These are phyloP conservation scores for Aspergillus glaucus DNA, from an alignment of 2,329 filamentous ascomycete genomes.

Conservation along the genomic window DNA sequence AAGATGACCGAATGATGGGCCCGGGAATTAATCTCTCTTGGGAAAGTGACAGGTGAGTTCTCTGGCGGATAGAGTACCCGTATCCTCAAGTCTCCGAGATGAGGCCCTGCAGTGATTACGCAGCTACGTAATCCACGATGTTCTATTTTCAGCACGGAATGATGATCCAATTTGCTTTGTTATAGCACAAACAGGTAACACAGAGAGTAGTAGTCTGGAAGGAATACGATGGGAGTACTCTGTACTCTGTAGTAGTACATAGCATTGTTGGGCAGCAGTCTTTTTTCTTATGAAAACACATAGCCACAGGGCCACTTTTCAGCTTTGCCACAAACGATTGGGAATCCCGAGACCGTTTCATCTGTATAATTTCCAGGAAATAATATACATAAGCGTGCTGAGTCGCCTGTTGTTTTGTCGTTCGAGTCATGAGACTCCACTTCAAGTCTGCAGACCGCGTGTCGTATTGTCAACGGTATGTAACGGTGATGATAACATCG, in stretches of 20 bases:
- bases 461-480: background rate
- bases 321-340: slow-evolving; percentile 13
- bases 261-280: slow-evolving; percentile 11
- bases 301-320: slow-evolving; percentile 8
- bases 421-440: slow-evolving; percentile 1
- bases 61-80: background rate
- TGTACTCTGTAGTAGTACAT: background rate
- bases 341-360: slow-evolving; percentile 4
- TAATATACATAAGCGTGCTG: background rate
- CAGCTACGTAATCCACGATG: no score
- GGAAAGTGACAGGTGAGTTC: slow-evolving; percentile 12
- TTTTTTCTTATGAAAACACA: slow-evolving; percentile 5
- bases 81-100: no score
- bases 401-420: background rate
- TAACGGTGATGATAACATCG: background rate
- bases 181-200: background rate
- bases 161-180: no score
- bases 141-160: no score
- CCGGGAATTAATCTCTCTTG: slow-evolving; percentile 1
- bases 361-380: slow-evolving; percentile 4
- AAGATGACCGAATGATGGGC: background rate
- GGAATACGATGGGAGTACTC: background rate
- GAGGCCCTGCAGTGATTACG: no score
- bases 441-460: background rate
- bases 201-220: background rate